Percentiles rank a stretch among this genome's conserved stretches.
Evolutionary conservation across 2,329 filamentous ascomycete species (phyloP).

Genomic region (Pestalotiopsis sp.): DNA sequence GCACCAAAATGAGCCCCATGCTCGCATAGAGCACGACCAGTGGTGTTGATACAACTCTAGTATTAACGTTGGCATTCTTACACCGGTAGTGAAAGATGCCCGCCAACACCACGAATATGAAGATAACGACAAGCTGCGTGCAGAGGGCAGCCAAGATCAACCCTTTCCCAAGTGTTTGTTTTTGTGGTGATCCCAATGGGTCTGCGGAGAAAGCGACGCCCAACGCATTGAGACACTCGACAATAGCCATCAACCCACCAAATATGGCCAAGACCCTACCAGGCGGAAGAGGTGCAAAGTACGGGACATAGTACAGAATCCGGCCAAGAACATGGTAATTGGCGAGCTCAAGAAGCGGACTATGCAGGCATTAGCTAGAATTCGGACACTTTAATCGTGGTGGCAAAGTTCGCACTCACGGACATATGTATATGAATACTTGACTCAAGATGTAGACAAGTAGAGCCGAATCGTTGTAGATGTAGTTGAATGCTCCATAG

Average conservation of each 20-base stretch:
- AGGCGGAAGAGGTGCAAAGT: constrained; percentile 55
- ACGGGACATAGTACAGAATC: constrained; percentile 64
- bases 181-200: constrained; percentile 27
- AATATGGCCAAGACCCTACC: constrained; percentile 49
- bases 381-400: not conserved
- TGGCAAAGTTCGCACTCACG: not conserved
- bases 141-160: constrained; percentile 45
- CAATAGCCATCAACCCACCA: constrained; percentile 44
- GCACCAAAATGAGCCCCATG: constrained; percentile 45
- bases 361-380: constrained; percentile 23
- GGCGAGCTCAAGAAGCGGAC: constrained; percentile 63
- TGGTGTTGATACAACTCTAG: constrained; percentile 21
- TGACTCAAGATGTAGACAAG: not conserved
- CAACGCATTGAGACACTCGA: constrained; percentile 49
- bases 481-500: constrained; percentile 52
- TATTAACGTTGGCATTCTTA: constrained; percentile 18
- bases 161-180: constrained; percentile 37
- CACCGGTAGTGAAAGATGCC: constrained; percentile 47
- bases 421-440: constrained; percentile 6
- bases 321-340: constrained; percentile 68
- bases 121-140: constrained; percentile 51
- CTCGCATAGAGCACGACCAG: constrained; percentile 46
- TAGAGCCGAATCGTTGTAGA: constrained; percentile 31
- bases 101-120: constrained; percentile 46
- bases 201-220: constrained; percentile 46